Conservation (phyloP, 202 grass and related monocot genomes). For the Alloteropsis angusta region DNA sequence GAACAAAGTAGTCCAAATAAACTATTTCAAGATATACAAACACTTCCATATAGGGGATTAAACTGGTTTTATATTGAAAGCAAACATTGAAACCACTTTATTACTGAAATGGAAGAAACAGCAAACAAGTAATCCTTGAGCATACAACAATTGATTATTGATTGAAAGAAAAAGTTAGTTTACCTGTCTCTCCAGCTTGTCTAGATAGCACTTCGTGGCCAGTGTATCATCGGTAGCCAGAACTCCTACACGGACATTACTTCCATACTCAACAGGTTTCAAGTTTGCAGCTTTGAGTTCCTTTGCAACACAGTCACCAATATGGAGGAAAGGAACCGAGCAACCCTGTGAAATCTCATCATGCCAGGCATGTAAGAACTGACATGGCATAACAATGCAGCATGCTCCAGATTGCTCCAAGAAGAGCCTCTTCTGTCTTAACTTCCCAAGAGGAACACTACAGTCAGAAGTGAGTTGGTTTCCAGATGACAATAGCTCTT, state of each 20-base stretch:
- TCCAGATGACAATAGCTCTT: conserved; percentile 27
- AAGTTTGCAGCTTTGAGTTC: conserved; percentile 51
- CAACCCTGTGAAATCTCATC: conserved; percentile 56
- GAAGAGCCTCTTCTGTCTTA: conserved; percentile 45
- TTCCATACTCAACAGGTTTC: conserved; percentile 69
- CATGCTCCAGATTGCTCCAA: conserved; percentile 59
- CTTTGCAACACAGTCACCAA: conserved; percentile 47
- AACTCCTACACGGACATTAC: conserved; percentile 61
- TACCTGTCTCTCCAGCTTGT: conserved; percentile 61
- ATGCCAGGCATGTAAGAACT: conserved; percentile 54
- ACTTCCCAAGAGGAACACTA: conserved; percentile 37
- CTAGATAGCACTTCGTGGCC: conserved; percentile 30
- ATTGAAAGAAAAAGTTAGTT: neutral
- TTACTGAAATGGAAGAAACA: neutral
- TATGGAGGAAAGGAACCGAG: conserved; percentile 50
- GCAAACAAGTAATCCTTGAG: neutral
- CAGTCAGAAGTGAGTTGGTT: conserved; percentile 13
- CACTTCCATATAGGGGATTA: neutral
- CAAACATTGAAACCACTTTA: neutral
- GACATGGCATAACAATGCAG: conserved; percentile 80
- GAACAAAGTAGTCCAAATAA: neutral
- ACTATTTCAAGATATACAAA: neutral
- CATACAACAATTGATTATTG: neutral
- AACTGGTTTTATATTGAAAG: neutral
- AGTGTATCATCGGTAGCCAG: conserved; percentile 28